Evolutionary conservation across 2,329 filamentous ascomycete species (phyloP).

Genomic region (Trichophyton rubrum): DNA sequence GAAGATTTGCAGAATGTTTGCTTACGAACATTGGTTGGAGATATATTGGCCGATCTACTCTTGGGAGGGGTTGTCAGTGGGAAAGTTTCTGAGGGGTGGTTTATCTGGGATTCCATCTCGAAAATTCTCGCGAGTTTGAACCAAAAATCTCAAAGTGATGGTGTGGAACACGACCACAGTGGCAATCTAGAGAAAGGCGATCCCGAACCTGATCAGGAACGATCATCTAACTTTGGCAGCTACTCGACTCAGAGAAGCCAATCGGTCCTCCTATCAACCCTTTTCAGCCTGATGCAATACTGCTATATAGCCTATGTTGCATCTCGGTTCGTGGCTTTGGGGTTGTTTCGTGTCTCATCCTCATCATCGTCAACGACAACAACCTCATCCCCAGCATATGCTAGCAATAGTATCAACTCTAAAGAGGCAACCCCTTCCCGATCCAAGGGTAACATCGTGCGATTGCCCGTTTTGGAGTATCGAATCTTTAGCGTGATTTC

Average conservation of each 20-base stretch:
- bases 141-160: slow-evolving; percentile 16
- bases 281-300: slow-evolving; percentile 43
- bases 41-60: slow-evolving; percentile 83
- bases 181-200: neutral
- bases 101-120: slow-evolving; percentile 72
- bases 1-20: slow-evolving; percentile 85
- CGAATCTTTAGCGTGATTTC: slow-evolving; percentile 62
- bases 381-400: slow-evolving; percentile 10
- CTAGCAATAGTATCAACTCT: slow-evolving; percentile 3
- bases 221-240: slow-evolving; percentile 7
- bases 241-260: slow-evolving; percentile 21
- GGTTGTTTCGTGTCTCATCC: slow-evolving; percentile 53
- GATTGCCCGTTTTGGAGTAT: slow-evolving; percentile 61
- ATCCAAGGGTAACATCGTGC: slow-evolving; percentile 20
- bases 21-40: slow-evolving; percentile 67
- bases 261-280: slow-evolving; percentile 27
- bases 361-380: slow-evolving; percentile 37
- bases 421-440: slow-evolving; percentile 15
- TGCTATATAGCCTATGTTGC: slow-evolving; percentile 44
- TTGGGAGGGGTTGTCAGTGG: slow-evolving; percentile 69
- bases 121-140: slow-evolving; percentile 48
- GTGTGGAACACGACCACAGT: slow-evolving; percentile 18
- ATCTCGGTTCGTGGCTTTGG: slow-evolving; percentile 53
- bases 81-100: slow-evolving; percentile 74
- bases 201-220: slow-evolving; percentile 12